Conservation (phyloP, 768 basidiomycete species). For the Exsudoporus frostii region DNA sequence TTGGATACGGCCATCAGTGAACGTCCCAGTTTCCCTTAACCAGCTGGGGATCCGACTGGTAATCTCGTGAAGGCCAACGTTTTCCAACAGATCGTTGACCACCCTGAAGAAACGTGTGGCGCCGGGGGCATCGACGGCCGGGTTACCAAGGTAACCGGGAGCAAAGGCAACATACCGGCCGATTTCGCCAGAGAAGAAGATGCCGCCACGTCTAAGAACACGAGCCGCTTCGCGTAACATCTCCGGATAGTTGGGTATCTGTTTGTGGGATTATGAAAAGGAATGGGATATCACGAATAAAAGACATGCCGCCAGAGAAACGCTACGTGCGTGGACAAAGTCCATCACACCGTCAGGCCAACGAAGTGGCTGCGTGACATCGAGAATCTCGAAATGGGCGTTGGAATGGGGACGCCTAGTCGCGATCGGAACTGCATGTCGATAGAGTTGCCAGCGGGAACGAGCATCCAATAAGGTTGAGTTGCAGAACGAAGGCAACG, state of each 20-base stretch:
- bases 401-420: slow-evolving; percentile 59
- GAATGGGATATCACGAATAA: not conserved
- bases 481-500: slow-evolving; percentile 10
- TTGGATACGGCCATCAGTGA: slow-evolving; percentile 38
- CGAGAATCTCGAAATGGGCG: slow-evolving; percentile 63
- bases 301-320: slow-evolving; percentile 57
- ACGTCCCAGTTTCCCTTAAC: slow-evolving; percentile 37
- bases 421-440: slow-evolving; percentile 60
- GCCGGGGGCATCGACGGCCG: slow-evolving; percentile 22
- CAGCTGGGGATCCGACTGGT: slow-evolving; percentile 37
- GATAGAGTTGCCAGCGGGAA: slow-evolving; percentile 6
- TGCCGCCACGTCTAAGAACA: slow-evolving; percentile 65
- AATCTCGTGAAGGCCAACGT: slow-evolving; percentile 38
- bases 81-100: slow-evolving; percentile 40
- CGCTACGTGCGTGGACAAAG: slow-evolving; percentile 60
- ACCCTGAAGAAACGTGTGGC: slow-evolving; percentile 35
- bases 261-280: slow-evolving; percentile 16
- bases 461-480: slow-evolving; percentile 9
- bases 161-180: slow-evolving; percentile 41
- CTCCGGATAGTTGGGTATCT: slow-evolving; percentile 55
- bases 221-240: slow-evolving; percentile 59
- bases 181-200: slow-evolving; percentile 68
- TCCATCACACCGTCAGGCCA: slow-evolving; percentile 59
- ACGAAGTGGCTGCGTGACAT: slow-evolving; percentile 51
- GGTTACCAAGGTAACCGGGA: slow-evolving; percentile 28